These are phyloP conservation scores for Thalassiosira profunda DNA, from an alignment of 108 stramenopile species.

Conservation along the genomic window DNA sequence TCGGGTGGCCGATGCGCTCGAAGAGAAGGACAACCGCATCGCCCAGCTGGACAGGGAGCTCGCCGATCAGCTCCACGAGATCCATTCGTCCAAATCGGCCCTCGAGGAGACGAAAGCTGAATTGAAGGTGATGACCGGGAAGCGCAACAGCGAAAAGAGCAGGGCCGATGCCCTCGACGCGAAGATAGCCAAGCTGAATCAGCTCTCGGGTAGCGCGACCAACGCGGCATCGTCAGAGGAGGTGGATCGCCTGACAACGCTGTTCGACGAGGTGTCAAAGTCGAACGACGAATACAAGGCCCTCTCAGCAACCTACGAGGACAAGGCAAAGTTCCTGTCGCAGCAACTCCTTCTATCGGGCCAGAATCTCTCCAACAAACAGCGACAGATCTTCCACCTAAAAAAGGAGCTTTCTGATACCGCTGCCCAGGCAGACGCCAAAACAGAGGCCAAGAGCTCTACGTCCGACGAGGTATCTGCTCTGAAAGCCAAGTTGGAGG, in stretches of 20 bases:
- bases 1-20: constrained; percentile 4
- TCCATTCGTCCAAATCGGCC: too few relatives aligned
- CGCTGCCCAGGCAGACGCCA: background rate
- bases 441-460: background rate
- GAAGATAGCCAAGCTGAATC: constrained; percentile 8
- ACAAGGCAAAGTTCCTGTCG: constrained; percentile 19
- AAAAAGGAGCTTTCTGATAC: constrained; percentile 19
- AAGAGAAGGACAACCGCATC: constrained; percentile 26
- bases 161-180: constrained; percentile 19
- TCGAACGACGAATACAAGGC: constrained; percentile 19
- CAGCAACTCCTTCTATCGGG: constrained; percentile 33
- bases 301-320: constrained; percentile 3
- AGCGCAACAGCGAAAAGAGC: constrained; percentile 17
- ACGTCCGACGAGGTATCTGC: background rate
- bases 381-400: constrained; percentile 19
- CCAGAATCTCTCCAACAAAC: constrained; percentile 30
- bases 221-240: background rate
- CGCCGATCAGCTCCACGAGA: constrained; percentile 25
- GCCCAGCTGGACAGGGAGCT: constrained; percentile 29
- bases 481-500: constrained; percentile 16
- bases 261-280: constrained; percentile 3
- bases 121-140: constrained; percentile 4
- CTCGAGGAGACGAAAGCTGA: constrained; percentile 1
- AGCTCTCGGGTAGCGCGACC: too few relatives aligned
- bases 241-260: constrained; percentile 1